Evolutionary conservation across 2,329 filamentous ascomycete species (phyloP).

Genomic region (Penicillium corylophilum): DNA sequence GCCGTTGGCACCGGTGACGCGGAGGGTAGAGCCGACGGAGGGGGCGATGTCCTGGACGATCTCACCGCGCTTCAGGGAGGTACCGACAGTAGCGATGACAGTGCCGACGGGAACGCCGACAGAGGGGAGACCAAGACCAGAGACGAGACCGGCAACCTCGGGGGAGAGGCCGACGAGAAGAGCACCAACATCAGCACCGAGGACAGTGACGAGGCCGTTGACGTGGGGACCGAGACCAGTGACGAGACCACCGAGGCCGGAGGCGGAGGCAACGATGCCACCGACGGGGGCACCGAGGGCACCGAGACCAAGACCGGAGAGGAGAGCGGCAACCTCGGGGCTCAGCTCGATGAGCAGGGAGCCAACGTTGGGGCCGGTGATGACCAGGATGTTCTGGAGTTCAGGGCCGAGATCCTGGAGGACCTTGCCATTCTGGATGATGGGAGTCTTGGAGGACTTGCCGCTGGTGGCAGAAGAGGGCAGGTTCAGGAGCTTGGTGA

Average conservation of each 20-base stretch:
- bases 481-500: conserved; percentile 17
- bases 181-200: conserved; percentile 28
- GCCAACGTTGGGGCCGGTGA: conserved; percentile 28
- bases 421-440: conserved; percentile 26
- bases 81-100: conserved; percentile 27
- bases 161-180: conserved; percentile 33
- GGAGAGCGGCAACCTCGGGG: conserved; percentile 29
- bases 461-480: conserved; percentile 11
- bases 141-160: conserved; percentile 27
- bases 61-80: conserved; percentile 32
- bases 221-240: conserved; percentile 23
- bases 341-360: conserved; percentile 32
- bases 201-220: conserved; percentile 32
- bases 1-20: conserved; percentile 29
- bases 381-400: conserved; percentile 31
- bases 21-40: conserved; percentile 26
- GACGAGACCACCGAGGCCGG: conserved; percentile 27
- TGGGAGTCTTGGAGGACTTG: conserved; percentile 8
- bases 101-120: conserved; percentile 30
- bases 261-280: conserved; percentile 27
- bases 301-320: conserved; percentile 30
- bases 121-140: conserved; percentile 29
- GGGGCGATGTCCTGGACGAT: conserved; percentile 28
- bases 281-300: conserved; percentile 28
- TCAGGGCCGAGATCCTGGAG: conserved; percentile 32